Conservation (phyloP, 2,329 filamentous ascomycete species). For the Mariannaea elegans region DNA sequence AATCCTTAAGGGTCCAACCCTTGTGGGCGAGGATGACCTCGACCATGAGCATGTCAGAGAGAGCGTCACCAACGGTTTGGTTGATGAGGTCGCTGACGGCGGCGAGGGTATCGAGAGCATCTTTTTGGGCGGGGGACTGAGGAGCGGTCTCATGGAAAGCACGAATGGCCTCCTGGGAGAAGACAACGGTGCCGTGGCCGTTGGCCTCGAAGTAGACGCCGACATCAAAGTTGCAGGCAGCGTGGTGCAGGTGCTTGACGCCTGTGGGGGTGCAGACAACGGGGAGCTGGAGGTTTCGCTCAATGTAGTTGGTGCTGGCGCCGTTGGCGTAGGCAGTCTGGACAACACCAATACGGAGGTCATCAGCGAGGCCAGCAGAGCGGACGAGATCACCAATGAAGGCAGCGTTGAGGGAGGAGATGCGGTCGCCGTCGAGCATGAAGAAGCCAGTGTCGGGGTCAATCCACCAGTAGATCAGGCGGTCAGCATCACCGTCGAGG, state of each 20-base stretch:
- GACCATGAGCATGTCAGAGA: constrained; percentile 95
- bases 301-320: constrained; percentile 90
- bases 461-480: constrained; percentile 93
- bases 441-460: constrained; percentile 86
- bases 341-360: constrained; percentile 91
- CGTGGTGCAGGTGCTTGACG: constrained; percentile 97
- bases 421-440: constrained; percentile 95
- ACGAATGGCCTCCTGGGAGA: constrained; percentile 84
- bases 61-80: constrained; percentile 95
- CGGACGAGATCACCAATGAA: constrained; percentile 91
- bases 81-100: constrained; percentile 94
- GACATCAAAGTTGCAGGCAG: constrained; percentile 92
- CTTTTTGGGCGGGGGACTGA: constrained; percentile 90
- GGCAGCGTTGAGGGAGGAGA: constrained; percentile 90
- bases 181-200: constrained; percentile 95
- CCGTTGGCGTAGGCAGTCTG: constrained; percentile 99
- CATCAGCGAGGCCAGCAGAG: constrained; percentile 78
- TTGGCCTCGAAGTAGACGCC: constrained; percentile 99
- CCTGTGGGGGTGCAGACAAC: constrained; percentile 94
- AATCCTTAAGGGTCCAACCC: constrained; percentile 87
- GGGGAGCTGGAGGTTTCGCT: constrained; percentile 86
- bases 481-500: constrained; percentile 93
- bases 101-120: constrained; percentile 83
- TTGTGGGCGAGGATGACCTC: constrained; percentile 97
- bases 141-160: constrained; percentile 82